phyloP scores from a whole-genome alignment of 2,329 filamentous ascomycete genomes.

The Diaporthe caulivora region DNA sequence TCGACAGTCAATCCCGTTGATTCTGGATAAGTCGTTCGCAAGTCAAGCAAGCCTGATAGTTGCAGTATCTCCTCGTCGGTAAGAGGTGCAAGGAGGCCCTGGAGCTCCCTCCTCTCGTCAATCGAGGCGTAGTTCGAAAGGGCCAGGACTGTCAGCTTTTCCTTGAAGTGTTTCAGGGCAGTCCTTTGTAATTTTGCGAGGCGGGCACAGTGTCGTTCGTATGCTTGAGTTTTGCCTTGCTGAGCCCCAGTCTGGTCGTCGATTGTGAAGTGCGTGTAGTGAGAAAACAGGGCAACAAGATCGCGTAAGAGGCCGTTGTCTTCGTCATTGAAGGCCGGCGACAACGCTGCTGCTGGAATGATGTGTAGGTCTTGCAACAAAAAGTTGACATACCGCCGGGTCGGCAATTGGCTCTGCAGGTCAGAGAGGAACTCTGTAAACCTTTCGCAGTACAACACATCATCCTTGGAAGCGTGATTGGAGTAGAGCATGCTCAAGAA shows the following conservation, averaged over 20 bases:
- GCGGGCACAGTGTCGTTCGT: constrained; percentile 81
- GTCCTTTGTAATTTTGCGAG: constrained; percentile 85
- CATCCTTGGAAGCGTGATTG: constrained; percentile 66
- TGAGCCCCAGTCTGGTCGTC: constrained; percentile 91
- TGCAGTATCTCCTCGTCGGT: constrained; percentile 79
- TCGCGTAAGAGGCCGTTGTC: constrained; percentile 84
- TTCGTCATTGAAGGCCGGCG: constrained; percentile 81
- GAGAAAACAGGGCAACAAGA: constrained; percentile 81
- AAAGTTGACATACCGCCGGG: constrained; percentile 91
- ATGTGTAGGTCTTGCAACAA: constrained; percentile 88
- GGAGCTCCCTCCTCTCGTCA: constrained; percentile 82
- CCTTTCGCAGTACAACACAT: constrained; percentile 88
- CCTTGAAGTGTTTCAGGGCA: constrained; percentile 84
- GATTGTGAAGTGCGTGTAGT: constrained; percentile 90
- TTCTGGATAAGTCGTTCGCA: constrained; percentile 86
- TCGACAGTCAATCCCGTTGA: constrained; percentile 73
- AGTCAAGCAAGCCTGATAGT: constrained; percentile 78
- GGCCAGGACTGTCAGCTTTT: constrained; percentile 91
- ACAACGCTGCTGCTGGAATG: constrained; percentile 81
- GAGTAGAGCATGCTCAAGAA: constrained; percentile 82
- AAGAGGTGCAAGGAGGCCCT: constrained; percentile 78
- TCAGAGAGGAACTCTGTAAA: constrained; percentile 93
- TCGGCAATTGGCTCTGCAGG: constrained; percentile 92
- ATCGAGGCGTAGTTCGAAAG: constrained; percentile 94
- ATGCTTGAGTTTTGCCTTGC: constrained; percentile 77